Base-by-base conservation (phyloP, 2,329 filamentous ascomycete species). In the Neospermospora avenae region DNA sequence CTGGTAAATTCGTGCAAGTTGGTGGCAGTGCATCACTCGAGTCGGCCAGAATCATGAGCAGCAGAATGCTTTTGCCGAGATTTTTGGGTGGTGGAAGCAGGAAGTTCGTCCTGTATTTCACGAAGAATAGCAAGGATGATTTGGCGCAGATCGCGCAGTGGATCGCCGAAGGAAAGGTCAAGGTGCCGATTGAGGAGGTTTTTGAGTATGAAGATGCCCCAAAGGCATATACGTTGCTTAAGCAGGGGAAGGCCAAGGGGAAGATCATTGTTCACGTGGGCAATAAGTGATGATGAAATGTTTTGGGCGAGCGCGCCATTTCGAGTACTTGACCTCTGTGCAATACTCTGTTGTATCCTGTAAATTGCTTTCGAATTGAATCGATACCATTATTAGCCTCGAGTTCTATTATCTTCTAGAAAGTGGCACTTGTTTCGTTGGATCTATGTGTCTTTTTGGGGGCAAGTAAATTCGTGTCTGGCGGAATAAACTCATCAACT, bases 131-230 rank as follows among this genome's bases (percentile, higher is more conserved):
- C 39, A 81, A 80, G 0, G 76, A 78, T 10, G 75, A 84, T 42
- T 70, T 85, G 46, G 74, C 67, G 24, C 71, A 78, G 67, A 72
- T 89, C 55, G 84, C 72, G 0, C 67, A 74, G 57, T 84, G 80
- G 82, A 75, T 89, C 71, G 70, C 74, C 28, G 79, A 86, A 64
- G 84, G 83, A 0, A 86, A 82, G 69, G 65, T 89, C 31, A 81
- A 78, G 71, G 71, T 78, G 0, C 76, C 84, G 0, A 72, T 88
- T 45, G 85, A 87, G 67, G 75, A 80, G 60, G 74, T 76, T 1
- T 85, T 80, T 66, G 73, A 76, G 20, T 83, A 84, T 68, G 81
- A 83, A 49, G 78, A 87, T 56, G 80, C 77, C 1, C 78, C 79
- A 1, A 77, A 81, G 68, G 86, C 84, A 0, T 85, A 83, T 71